Base-by-base conservation (phyloP, 2,329 filamentous ascomycete genomes). In the Blastomyces parvus region DNA sequence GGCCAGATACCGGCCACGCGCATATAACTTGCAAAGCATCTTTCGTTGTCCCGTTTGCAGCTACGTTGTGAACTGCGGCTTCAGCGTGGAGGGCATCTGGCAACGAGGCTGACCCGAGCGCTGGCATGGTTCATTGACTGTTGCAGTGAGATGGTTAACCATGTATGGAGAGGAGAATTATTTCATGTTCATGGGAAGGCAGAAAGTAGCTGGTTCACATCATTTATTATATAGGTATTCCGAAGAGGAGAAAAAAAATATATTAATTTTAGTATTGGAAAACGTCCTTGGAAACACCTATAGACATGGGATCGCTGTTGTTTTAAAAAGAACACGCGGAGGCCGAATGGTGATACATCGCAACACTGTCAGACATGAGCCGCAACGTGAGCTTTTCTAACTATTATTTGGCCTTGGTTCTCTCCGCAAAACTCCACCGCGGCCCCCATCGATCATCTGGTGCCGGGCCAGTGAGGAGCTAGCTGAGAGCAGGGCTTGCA, bases 1-100 rank as follows among this genome's bases (percentile, higher is more conserved):
- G 76, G 9, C 76, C 76, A 3, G 75, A 77, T 3, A 78, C 71
- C 4, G 76, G 75, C 76, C 76, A 78, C n/a, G 76, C 76, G 65
- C 76, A 78, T 17, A 78, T 68, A 52, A 78, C 76, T 56, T 76
- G 70, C 33, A 73, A 63, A 55, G 66, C 53, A 36, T 65, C 2
- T 58, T 42, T 64, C n/a, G 72, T 71, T 52, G 72, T 71, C 50
- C 67, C 66, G 65, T 71, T 71, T 9, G 69, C 63, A 42, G 66
- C 36, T 46, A 59, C 64, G 14, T 27, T 57, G n/a, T 19, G 38
- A 33, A 67, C 59, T 30, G 60, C 40, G 19, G 46, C 50, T 59
- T 62, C 48, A 40, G 17, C 27, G 48, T 60, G 50, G 19, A 63
- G 63, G 67, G 55, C 9, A 63, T 70, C 62, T 46, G 75, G 63